Evolutionary conservation across 257 asterid genomes (phyloP).

Genomic region (Ligustrum vulgare): DNA sequence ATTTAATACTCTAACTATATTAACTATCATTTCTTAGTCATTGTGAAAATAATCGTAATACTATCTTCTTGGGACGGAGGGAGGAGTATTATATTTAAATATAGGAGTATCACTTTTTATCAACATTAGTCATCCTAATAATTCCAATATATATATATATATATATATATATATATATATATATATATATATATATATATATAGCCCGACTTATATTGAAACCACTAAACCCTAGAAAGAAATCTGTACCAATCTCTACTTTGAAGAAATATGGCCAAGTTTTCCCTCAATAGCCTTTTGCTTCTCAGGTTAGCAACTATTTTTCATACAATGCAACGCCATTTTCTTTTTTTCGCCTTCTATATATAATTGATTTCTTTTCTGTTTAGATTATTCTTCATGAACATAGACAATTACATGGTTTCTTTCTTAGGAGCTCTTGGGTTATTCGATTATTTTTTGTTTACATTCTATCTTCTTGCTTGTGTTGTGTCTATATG

Average conservation of each 20-base stretch:
- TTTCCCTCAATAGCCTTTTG: conserved; percentile 23
- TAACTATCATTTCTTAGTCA: too few relatives aligned
- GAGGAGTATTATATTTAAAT: too few relatives aligned
- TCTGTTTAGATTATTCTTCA: not conserved
- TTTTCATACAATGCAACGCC: conserved; percentile 4
- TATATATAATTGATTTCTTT: not conserved
- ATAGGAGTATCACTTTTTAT: too few relatives aligned
- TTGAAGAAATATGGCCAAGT: conserved; percentile 19
- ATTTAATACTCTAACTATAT: too few relatives aligned
- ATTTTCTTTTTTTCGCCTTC: not conserved
- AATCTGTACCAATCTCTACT: not conserved
- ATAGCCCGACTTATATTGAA: not conserved
- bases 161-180: not conserved
- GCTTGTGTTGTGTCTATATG: not conserved
- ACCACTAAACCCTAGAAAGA: not conserved
- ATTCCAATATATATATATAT: not conserved
- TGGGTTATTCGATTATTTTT: too few relatives aligned
- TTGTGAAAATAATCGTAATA: too few relatives aligned
- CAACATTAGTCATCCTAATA: too few relatives aligned
- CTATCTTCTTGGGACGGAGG: too few relatives aligned
- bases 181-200: not conserved
- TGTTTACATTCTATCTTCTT: not conserved
- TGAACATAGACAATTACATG: not conserved
- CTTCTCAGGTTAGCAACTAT: conserved; percentile 20
- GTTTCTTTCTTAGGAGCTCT: not conserved